phyloP scores from a whole-genome alignment of 495 filamentous ascomycete genomes.

The Pyrenopolyporus hunteri region DNA sequence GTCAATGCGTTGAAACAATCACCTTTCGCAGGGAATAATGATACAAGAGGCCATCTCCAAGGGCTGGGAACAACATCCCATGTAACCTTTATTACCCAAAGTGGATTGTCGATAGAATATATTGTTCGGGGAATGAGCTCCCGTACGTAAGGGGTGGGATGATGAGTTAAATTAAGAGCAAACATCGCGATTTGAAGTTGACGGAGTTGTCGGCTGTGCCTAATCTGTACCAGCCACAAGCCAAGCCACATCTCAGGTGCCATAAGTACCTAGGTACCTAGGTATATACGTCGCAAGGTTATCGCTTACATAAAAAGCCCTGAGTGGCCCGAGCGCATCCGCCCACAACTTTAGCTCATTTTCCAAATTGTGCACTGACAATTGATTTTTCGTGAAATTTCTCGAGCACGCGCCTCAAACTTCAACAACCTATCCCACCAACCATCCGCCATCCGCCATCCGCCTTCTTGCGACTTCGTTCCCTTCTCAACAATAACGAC shows the following conservation, averaged over 20 bases:
- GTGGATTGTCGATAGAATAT: not conserved
- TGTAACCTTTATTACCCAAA: too few relatives aligned
- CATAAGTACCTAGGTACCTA: not conserved
- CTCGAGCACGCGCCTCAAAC: conserved; percentile 10
- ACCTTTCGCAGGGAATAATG: not conserved
- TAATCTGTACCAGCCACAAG: too few relatives aligned
- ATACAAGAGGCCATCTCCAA: not conserved
- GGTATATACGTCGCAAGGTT: not conserved
- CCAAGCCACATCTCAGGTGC: too few relatives aligned
- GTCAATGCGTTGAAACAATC: not conserved
- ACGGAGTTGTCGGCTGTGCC: too few relatives aligned
- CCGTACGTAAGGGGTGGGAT: not conserved
- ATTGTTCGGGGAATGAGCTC: not conserved
- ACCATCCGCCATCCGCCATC: conserved; percentile 4
- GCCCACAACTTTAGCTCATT: conserved; percentile 23
- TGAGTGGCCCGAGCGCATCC: conserved; percentile 19
- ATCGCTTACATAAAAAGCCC: conserved; percentile 24
- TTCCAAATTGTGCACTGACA: not conserved
- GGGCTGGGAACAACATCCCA: not conserved
- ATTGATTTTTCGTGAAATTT: conserved; percentile 16
- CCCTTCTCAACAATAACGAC: conserved; percentile 23
- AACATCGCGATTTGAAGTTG: too few relatives aligned
- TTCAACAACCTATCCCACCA: conserved; percentile 15
- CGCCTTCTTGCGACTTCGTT: conserved; percentile 31
- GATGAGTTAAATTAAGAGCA: not conserved